These are phyloP conservation scores for Fusarium pininemorale DNA, from an alignment of 2,329 filamentous ascomycete genomes.

Conservation along the genomic window DNA sequence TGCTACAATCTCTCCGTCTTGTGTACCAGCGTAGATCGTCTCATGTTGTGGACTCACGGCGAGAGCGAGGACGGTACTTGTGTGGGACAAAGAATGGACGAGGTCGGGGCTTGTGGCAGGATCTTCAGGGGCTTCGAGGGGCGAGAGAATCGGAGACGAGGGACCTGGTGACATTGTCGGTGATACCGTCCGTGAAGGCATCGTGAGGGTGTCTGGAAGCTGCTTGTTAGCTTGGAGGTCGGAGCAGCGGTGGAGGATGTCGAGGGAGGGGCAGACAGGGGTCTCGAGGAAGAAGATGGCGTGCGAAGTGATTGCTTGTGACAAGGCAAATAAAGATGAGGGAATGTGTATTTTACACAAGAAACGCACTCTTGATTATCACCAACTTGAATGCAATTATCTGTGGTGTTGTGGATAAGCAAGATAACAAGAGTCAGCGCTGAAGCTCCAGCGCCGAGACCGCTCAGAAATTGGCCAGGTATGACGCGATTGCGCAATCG, in stretches of 20 bases:
- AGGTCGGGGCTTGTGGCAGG: constrained; percentile 63
- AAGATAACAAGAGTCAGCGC: constrained; percentile 16
- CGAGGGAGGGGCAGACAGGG: constrained; percentile 13
- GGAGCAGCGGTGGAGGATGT: background rate
- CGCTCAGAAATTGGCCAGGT: constrained; percentile 23
- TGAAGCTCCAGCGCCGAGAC: constrained; percentile 28
- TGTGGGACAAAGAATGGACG: constrained; percentile 78
- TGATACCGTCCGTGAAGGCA: constrained; percentile 38
- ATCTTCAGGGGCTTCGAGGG: constrained; percentile 39
- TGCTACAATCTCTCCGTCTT: constrained; percentile 90
- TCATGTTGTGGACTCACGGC: constrained; percentile 80
- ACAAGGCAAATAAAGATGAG: background rate
- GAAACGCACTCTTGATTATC: background rate
- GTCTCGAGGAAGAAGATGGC: background rate
- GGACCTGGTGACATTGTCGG: constrained; percentile 36
- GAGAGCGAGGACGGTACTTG: constrained; percentile 83
- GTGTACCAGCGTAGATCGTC: constrained; percentile 89
- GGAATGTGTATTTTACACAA: fast-evolving
- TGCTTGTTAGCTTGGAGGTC: constrained; percentile 3
- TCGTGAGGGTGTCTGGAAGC: constrained; percentile 27
- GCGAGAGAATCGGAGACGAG: constrained; percentile 37
- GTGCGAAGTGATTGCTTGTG: background rate
- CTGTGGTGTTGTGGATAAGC: constrained; percentile 8
- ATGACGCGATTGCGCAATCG: constrained; percentile 36
- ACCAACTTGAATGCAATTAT: background rate